These are phyloP conservation scores for Desmodesmus armatus DNA, from an alignment of 139 green algal genomes.

Conservation along the genomic window DNA sequence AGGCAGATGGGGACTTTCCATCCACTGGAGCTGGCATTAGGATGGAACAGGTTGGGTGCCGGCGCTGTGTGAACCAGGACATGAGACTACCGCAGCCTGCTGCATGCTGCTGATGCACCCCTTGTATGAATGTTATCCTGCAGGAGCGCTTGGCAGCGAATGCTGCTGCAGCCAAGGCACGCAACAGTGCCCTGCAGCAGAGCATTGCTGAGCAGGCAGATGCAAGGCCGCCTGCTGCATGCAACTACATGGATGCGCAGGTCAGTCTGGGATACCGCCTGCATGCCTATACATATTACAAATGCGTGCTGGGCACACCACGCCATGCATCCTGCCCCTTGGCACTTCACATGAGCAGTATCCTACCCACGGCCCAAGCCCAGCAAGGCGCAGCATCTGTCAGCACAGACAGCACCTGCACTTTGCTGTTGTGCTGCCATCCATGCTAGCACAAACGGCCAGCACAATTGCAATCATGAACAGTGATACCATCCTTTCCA, in stretches of 20 bases:
- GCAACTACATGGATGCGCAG: too few species aligned
- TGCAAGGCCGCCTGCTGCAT: not conserved
- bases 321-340: not conserved
- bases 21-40: not conserved
- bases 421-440: too few species aligned
- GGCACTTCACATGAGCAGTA: not conserved
- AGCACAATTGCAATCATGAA: too few species aligned
- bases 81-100: not conserved
- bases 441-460: not conserved
- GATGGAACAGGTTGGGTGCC: too few species aligned
- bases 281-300: not conserved
- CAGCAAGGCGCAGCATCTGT: too few species aligned
- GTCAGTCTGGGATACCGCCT: not conserved
- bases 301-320: not conserved
- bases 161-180: not conserved
- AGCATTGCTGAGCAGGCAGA: not conserved
- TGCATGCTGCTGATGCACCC: not conserved
- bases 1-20: not conserved
- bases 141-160: not conserved
- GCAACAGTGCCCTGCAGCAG: constrained; percentile 14
- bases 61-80: too few species aligned
- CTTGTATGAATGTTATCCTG: not conserved
- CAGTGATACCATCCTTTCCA: too few species aligned
- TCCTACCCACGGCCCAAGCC: not conserved
- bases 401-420: too few species aligned